Conservation (phyloP, 495 filamentous ascomycete species). For the Lasiosphaeris hirsuta region DNA sequence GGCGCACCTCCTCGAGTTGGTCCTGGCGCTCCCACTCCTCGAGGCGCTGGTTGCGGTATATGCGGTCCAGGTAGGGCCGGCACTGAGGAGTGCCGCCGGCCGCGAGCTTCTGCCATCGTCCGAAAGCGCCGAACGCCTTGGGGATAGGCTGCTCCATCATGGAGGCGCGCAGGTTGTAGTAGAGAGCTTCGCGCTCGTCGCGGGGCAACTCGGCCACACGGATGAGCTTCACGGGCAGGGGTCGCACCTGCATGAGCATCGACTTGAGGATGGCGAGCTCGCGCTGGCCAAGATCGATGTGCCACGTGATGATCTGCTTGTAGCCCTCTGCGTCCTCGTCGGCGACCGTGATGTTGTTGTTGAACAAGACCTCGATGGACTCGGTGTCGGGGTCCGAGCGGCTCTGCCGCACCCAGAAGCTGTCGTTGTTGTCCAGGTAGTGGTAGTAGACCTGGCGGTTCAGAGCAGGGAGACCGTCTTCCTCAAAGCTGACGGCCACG, state of each 20-base stretch:
- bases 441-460: conserved; percentile 6
- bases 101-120: background rate
- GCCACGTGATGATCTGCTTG: background rate
- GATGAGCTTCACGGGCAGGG: background rate
- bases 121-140: background rate
- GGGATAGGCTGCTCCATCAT: background rate
- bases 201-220: background rate
- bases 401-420: background rate
- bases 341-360: background rate
- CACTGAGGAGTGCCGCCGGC: background rate
- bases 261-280: background rate
- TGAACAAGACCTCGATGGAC: background rate
- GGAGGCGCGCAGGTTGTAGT: background rate
- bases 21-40: background rate
- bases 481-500: background rate
- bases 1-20: too few relatives aligned
- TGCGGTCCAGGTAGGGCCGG: background rate
- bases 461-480: background rate
- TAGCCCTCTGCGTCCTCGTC: background rate
- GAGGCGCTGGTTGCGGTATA: background rate
- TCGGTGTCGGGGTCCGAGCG: background rate
- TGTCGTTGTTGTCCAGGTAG: conserved; percentile 1
- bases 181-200: background rate
- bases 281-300: background rate
- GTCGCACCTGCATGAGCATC: background rate